A percentile compares a stretch with the other conserved stretches of the same genome.
Conservation (phyloP, 257 asterid species). For the Cruciata laevipes region DNA sequence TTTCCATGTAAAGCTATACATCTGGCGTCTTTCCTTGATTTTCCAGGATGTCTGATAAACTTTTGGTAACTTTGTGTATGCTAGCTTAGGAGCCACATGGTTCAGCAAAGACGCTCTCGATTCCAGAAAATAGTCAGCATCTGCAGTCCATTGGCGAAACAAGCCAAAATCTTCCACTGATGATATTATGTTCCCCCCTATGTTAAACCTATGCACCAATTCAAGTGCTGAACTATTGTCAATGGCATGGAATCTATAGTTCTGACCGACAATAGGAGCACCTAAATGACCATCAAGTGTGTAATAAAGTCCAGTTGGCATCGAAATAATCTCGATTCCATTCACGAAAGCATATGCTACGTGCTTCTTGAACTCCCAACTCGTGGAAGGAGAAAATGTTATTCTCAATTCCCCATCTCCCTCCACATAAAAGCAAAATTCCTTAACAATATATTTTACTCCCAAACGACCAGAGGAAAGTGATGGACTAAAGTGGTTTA, state of each 20-base stretch:
- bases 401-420: slow-evolving; percentile 25
- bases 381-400: slow-evolving; percentile 27
- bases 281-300: slow-evolving; percentile 33
- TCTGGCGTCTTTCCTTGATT: background rate
- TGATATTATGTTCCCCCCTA: slow-evolving; percentile 11
- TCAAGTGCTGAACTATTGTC: slow-evolving; percentile 19
- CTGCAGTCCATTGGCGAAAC: slow-evolving; percentile 22
- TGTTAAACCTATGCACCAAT: slow-evolving; percentile 8
- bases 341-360: slow-evolving; percentile 37
- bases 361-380: background rate
- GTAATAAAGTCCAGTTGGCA: slow-evolving; percentile 19
- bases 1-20: slow-evolving; percentile 5
- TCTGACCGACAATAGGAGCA: slow-evolving; percentile 17
- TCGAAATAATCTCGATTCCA: slow-evolving; percentile 37
- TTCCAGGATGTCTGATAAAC: slow-evolving; percentile 36
- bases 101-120: slow-evolving; percentile 21
- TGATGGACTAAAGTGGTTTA: slow-evolving; percentile 10
- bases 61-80: slow-evolving; percentile 23
- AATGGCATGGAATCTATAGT: background rate
- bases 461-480: slow-evolving; percentile 22
- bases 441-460: slow-evolving; percentile 27
- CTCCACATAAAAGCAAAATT: slow-evolving; percentile 29
- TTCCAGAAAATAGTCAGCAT: slow-evolving; percentile 31
- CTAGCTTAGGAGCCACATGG: slow-evolving; percentile 9
- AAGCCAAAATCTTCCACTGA: slow-evolving; percentile 17